Percentiles rank a stretch among this genome's conserved stretches.
phyloP scores from a whole-genome alignment of 2,329 filamentous ascomycete genomes.

The Sordariomycetes sp. region DNA sequence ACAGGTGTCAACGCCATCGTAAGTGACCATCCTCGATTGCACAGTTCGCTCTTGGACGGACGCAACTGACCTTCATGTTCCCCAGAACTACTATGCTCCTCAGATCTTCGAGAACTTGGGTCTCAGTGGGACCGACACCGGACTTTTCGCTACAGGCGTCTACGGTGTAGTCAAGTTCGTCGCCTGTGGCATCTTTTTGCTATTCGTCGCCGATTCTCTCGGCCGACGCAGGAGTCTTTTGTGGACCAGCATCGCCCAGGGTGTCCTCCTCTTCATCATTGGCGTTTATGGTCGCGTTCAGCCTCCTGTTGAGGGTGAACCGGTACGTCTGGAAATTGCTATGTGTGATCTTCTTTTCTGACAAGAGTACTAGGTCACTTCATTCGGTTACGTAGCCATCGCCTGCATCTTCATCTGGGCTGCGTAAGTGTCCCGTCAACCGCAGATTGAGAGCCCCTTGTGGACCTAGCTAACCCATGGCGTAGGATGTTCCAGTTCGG shows the following conservation, averaged over 20 bases:
- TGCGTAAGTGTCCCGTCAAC: no score
- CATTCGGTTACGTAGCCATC: conserved; percentile 26
- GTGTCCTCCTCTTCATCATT: conserved; percentile 6
- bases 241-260: conserved; percentile 44
- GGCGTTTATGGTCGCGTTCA: conserved; percentile 13
- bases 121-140: conserved; percentile 44
- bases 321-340: no score
- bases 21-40: neutral
- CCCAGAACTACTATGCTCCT: conserved; percentile 54
- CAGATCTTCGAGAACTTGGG: conserved; percentile 57
- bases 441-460: no score
- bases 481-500: conserved; percentile 61
- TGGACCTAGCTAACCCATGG: no score
- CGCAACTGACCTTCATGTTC: neutral
- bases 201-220: conserved; percentile 27
- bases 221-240: conserved; percentile 7
- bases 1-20: conserved; percentile 52
- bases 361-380: no score
- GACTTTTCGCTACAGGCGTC: conserved; percentile 54
- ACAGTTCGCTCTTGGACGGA: neutral
- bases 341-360: no score
- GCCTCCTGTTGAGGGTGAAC: conserved; percentile 40
- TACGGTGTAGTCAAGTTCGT: conserved; percentile 59
- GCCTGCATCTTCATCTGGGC: conserved; percentile 62
- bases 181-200: conserved; percentile 53